These are phyloP conservation scores for Cydonia oblonga DNA, from an alignment of 331 rosid genomes.

Conservation along the genomic window DNA sequence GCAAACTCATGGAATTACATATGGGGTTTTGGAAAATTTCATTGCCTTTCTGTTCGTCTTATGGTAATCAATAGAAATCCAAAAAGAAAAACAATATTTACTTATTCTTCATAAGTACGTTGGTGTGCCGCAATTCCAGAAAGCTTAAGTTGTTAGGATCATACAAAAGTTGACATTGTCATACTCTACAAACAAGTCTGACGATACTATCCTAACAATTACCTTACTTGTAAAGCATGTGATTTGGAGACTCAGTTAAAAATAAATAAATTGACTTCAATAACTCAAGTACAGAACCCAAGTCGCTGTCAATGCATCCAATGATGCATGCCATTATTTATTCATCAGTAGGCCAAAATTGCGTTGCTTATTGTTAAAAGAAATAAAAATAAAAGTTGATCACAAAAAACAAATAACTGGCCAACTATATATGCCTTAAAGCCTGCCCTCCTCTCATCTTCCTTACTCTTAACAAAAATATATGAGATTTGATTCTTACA, in stretches of 20 bases:
- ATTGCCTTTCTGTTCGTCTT: background rate
- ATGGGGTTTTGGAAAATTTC: background rate
- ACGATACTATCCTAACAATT: background rate
- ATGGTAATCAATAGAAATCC: background rate
- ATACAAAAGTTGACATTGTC: background rate
- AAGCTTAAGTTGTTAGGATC: background rate
- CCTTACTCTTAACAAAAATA: too few species aligned
- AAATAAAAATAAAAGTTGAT: too few species aligned
- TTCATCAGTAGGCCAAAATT: too few species aligned
- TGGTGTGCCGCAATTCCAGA: background rate
- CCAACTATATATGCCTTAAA: too few species aligned
- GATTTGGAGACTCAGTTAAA: background rate
- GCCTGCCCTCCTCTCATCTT: too few species aligned
- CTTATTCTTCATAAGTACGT: background rate
- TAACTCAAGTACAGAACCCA: background rate
- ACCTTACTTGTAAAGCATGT: background rate
- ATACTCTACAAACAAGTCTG: background rate
- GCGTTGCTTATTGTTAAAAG: too few species aligned
- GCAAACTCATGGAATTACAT: background rate
- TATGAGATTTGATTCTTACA: too few species aligned
- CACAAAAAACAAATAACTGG: too few species aligned
- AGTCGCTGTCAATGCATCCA: background rate
- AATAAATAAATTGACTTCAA: background rate
- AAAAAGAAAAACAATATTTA: background rate
- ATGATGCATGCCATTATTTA: background rate